These are phyloP conservation scores for Rosa multiflora DNA, from an alignment of 306 rosid genomes.

Conservation along the genomic window DNA sequence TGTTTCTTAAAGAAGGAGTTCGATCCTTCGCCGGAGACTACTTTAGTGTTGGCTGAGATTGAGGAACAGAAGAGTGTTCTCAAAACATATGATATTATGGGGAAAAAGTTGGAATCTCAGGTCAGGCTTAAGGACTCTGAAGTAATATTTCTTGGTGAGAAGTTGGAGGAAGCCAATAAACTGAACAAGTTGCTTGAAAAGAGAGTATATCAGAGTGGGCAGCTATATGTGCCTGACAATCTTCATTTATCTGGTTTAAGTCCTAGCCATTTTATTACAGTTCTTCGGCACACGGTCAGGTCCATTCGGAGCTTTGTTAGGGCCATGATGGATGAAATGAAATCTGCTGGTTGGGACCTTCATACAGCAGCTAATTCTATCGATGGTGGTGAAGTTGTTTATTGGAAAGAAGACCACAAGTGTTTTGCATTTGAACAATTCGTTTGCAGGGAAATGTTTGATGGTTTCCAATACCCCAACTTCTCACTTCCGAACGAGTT, in stretches of 20 bases:
- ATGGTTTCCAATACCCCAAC: slow-evolving; percentile 57
- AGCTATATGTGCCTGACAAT: slow-evolving; percentile 41
- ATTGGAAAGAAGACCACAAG: slow-evolving; percentile 66
- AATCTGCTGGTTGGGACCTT: slow-evolving; percentile 58
- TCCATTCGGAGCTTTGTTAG: slow-evolving; percentile 60
- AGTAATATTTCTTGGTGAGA: slow-evolving; percentile 64
- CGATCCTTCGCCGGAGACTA: slow-evolving; percentile 59
- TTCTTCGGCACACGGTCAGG: slow-evolving; percentile 59
- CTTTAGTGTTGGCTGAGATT: slow-evolving; percentile 58
- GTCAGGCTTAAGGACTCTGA: slow-evolving; percentile 75
- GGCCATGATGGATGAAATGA: slow-evolving; percentile 65
- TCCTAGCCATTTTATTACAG: slow-evolving; percentile 53
- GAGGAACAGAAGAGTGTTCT: slow-evolving; percentile 72
- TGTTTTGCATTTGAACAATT: slow-evolving; percentile 75
- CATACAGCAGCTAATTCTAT: slow-evolving; percentile 63
- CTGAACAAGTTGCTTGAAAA: slow-evolving; percentile 60
- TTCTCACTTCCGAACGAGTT: slow-evolving; percentile 52
- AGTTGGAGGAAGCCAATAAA: slow-evolving; percentile 54
- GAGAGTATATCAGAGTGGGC: slow-evolving; percentile 69
- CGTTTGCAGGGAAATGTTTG: slow-evolving; percentile 80
- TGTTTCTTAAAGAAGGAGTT: slow-evolving; percentile 71
- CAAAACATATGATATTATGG: slow-evolving; percentile 56
- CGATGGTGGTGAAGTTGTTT: slow-evolving; percentile 42
- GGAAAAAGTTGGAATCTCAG: slow-evolving; percentile 77
- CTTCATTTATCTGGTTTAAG: slow-evolving; percentile 55